These are phyloP conservation scores for Ophiosphaerella herpotricha DNA, from an alignment of 2,329 filamentous ascomycete genomes.

Conservation along the genomic window DNA sequence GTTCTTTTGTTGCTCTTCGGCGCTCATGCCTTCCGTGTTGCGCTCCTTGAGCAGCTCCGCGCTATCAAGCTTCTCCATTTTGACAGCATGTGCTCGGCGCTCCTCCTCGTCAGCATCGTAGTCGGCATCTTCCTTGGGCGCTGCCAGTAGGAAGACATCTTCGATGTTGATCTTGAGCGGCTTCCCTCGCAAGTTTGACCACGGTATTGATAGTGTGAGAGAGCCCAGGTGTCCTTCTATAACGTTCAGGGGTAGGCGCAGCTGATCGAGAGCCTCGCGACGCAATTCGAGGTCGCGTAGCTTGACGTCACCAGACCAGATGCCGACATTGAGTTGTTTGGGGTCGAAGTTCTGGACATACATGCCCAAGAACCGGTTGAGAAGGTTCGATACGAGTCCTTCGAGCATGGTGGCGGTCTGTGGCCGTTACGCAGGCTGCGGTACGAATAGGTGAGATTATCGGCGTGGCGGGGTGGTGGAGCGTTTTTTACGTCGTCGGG, in stretches of 20 bases:
- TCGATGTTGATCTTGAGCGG: constrained; percentile 95
- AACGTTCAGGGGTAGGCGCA: constrained; percentile 95
- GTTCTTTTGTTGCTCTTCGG: constrained; percentile 95
- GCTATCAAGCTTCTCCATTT: constrained; percentile 98
- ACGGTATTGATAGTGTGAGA: constrained; percentile 91
- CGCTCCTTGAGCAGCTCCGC: constrained; percentile 92
- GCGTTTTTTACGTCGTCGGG: constrained; percentile 34
- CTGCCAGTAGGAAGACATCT: constrained; percentile 93
- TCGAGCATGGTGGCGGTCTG: constrained; percentile 79
- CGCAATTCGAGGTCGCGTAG: constrained; percentile 89
- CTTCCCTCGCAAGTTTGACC: constrained; percentile 94
- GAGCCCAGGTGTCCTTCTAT: constrained; percentile 92
- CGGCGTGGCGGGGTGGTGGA: constrained; percentile 25
- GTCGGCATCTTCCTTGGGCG: constrained; percentile 91
- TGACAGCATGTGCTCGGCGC: constrained; percentile 81
- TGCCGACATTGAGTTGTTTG: constrained; percentile 95
- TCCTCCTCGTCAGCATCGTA: constrained; percentile 95
- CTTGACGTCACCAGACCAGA: constrained; percentile 98
- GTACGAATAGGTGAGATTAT: constrained; percentile 15
- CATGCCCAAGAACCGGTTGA: constrained; percentile 99
- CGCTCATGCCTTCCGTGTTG: constrained; percentile 88
- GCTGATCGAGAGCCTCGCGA: constrained; percentile 92
- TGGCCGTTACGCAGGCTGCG: constrained; percentile 77
- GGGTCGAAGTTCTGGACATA: constrained; percentile 99
- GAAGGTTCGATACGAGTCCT: constrained; percentile 91